Conservation (phyloP, 2,329 filamentous ascomycete species). For the Furcasterigmium sp. region DNA sequence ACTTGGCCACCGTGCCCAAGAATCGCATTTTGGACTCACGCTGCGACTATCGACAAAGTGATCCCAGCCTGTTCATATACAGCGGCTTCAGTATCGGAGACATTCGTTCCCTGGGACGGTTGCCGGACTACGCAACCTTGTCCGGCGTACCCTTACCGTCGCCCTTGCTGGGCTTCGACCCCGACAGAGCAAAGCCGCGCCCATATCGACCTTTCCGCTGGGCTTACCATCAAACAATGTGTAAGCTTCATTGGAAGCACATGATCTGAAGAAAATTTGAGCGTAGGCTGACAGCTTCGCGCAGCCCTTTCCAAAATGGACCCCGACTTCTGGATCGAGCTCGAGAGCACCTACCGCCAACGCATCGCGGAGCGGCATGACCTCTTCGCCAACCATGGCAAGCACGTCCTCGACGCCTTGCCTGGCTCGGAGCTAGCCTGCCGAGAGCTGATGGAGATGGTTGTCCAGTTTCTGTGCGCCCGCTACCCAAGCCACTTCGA, state of each 20-base stretch:
- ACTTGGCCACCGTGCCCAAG: constrained; percentile 9
- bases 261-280: no score
- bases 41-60: constrained; percentile 26
- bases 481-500: constrained; percentile 74
- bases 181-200: constrained; percentile 61
- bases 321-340: constrained; percentile 82
- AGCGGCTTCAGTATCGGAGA: constrained; percentile 69
- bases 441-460: constrained; percentile 86
- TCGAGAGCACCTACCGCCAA: constrained; percentile 66
- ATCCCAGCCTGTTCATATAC: constrained; percentile 44
- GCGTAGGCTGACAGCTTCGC: constrained; percentile 5
- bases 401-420: constrained; percentile 59
- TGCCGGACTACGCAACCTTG: constrained; percentile 72
- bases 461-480: constrained; percentile 69
- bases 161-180: constrained; percentile 60
- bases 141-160: constrained; percentile 69
- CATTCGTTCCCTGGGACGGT: constrained; percentile 65
- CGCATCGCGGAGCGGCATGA: constrained; percentile 64
- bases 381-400: constrained; percentile 59
- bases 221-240: constrained; percentile 89
- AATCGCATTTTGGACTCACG: constrained; percentile 25
- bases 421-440: constrained; percentile 74
- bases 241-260: constrained; percentile 44
- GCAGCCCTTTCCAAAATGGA: constrained; percentile 74
- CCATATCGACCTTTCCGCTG: constrained; percentile 80